Conservation (phyloP, 257 asterid species). For the Orobanche coerulescens region DNA sequence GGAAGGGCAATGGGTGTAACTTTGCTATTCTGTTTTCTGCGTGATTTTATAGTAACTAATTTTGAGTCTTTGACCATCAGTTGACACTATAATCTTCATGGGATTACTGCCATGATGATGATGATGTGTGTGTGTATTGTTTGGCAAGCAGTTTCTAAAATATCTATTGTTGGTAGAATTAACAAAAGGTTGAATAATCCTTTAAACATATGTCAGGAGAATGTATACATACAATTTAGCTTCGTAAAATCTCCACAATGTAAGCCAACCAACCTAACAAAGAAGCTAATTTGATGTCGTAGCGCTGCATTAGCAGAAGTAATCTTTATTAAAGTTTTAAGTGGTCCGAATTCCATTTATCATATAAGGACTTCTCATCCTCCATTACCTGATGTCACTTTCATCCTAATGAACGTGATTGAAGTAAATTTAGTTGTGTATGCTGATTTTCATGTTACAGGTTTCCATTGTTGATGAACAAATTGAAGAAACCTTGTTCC, state of each 20-base stretch:
- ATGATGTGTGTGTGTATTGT: not conserved
- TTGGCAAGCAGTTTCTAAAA: slow-evolving; percentile 1
- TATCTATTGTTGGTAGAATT: not conserved
- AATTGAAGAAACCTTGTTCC: slow-evolving; percentile 90
- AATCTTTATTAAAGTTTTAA: slow-evolving; percentile 8
- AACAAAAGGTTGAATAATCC: slow-evolving; percentile 1
- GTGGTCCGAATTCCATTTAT: slow-evolving; percentile 16
- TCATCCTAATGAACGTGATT: not conserved
- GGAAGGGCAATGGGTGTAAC: no score
- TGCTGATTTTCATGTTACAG: slow-evolving; percentile 36
- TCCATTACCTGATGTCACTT: slow-evolving; percentile 8
- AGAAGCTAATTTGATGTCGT: not conserved
- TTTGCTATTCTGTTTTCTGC: no score
- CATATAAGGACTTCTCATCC: slow-evolving; percentile 6
- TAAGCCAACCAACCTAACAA: no score
- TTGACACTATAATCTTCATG: no score
- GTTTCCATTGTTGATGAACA: slow-evolving; percentile 71
- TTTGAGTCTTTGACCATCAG: no score
- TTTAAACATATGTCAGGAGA: slow-evolving; percentile 8
- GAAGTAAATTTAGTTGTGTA: slow-evolving; percentile 10
- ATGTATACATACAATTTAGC: not conserved
- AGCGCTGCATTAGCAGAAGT: not conserved
- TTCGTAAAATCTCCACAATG: not conserved
- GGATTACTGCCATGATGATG: no score
- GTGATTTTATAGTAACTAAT: no score